Percentiles rank a stretch among this genome's conserved stretches.
These are phyloP conservation scores for Irineochytrium annulatum DNA, from an alignment of 192 early-diverging fungal genomes.

Conservation along the genomic window DNA sequence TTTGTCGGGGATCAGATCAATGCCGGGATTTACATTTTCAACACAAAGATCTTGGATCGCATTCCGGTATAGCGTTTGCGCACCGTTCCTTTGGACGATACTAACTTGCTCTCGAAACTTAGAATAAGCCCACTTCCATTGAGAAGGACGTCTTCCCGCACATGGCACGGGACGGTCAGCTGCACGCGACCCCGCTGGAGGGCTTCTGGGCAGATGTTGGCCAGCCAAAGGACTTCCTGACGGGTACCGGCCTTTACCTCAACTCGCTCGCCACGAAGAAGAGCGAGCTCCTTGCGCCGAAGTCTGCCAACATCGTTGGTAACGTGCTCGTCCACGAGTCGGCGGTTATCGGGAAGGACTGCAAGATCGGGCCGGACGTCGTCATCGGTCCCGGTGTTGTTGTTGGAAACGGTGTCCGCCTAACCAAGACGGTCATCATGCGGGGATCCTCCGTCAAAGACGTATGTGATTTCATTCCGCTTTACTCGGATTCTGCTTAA, in stretches of 20 bases:
- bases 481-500: neutral
- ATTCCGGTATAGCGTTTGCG: slow-evolving; percentile 54
- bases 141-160: slow-evolving; percentile 96
- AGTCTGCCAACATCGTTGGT: slow-evolving; percentile 60
- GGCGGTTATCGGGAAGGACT: slow-evolving; percentile 90
- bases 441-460: slow-evolving; percentile 81
- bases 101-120: neutral
- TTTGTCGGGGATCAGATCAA: slow-evolving; percentile 99
- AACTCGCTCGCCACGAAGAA: slow-evolving; percentile 68
- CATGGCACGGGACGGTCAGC: slow-evolving; percentile 81
- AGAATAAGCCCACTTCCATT: slow-evolving; percentile 93
- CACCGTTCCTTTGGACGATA: slow-evolving; percentile 4
- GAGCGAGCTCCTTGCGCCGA: slow-evolving; percentile 54
- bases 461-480: slow-evolving; percentile 10
- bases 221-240: slow-evolving; percentile 97
- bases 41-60: slow-evolving; percentile 80
- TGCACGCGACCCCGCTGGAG: slow-evolving; percentile 90
- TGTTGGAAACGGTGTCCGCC: slow-evolving; percentile 91
- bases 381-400: slow-evolving; percentile 87
- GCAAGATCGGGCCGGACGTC: slow-evolving; percentile 97
- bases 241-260: slow-evolving; percentile 91
- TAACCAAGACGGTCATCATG: slow-evolving; percentile 85
- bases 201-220: slow-evolving; percentile 99
- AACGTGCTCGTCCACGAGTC: slow-evolving; percentile 90
- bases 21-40: slow-evolving; percentile 98